Evolutionary conservation across 225 moss, liverwort and hornwort species (phyloP).

Genomic region (Pseudisothecium myosuroides): DNA sequence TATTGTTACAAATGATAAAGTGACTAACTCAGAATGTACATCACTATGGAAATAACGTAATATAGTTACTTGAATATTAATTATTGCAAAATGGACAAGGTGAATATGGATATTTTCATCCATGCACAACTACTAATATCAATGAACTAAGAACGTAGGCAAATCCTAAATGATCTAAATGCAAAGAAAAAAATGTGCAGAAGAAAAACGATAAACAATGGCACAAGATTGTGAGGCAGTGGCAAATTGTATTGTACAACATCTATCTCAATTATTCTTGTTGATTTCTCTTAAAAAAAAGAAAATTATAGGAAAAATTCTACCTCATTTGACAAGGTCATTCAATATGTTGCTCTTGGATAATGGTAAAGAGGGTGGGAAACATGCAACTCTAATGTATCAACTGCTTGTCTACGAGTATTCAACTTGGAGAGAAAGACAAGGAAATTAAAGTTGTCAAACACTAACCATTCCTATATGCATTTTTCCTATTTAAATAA

Average conservation of each 20-base stretch:
- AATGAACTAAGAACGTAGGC: not conserved
- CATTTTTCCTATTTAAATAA: not conserved
- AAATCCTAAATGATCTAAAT: too few species aligned
- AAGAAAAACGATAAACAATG: not conserved
- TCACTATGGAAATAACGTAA: not conserved
- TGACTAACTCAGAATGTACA: not conserved
- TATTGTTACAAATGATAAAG: not conserved
- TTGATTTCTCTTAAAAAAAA: too few species aligned
- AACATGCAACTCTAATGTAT: not conserved
- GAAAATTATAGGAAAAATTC: too few species aligned
- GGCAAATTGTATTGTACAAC: not conserved
- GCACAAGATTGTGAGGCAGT: accelerated
- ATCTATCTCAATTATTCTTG: too few species aligned
- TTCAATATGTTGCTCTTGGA: accelerated
- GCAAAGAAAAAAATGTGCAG: not conserved
- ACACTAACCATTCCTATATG: not conserved
- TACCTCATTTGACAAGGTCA: accelerated
- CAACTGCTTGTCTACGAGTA: not conserved
- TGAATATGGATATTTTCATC: not conserved
- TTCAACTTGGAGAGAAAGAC: not conserved
- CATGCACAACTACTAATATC: not conserved
- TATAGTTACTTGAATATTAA: too few species aligned
- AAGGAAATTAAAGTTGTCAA: not conserved
- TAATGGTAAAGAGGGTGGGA: not conserved
- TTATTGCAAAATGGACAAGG: not conserved